Base-by-base conservation (phyloP, 148 eudicot species). In the Persicaria maculosa region DNA sequence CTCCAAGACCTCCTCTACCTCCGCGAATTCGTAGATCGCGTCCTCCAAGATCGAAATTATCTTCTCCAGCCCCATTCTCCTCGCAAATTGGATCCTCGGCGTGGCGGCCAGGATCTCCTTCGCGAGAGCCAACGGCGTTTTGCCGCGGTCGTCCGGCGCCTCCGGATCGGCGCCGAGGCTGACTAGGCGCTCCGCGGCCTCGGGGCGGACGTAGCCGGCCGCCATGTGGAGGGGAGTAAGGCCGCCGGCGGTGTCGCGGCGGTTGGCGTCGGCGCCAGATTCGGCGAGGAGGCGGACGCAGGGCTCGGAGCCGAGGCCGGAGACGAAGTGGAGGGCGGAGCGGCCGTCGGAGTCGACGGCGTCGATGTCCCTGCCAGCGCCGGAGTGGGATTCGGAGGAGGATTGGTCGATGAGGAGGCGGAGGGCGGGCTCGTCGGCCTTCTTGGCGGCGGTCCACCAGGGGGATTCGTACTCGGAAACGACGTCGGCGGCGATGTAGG, bases 391-490 rank as follows among this genome's bases (percentile, higher is more conserved):
- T 48, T 22, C 43, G 12, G 71, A 44, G 40, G 11, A 31, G 40
- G 40, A 31, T 31, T 31, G 40, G 46, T 78, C 77, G 12, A 92
- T 74, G 47, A 93, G 73, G 3, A 75, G 68, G 7, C 53, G 75
- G 7, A 95, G 81, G 7, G 81, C 85, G 12, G 81, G 74, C 0
- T 78, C 90, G 76, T 95, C 97, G 45, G 89, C 92, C 47, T 95
- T 95, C 77, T 87, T 92, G 25, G 94, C 92, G 25, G 99, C 96
- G 31, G 75, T 81, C 99, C 99, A 95, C 99, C 99, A 95, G 45
- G 97, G 91, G 15, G 91, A 65, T 12, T 95, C 99, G 80, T 81
- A 95, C 73, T 92, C 99, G 3, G 97, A 81, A 1, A 95, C 83
- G 4, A 92, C 93, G 79, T 95, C 99, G 5, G 47, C 44, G 4